Conservation (phyloP, 2,329 filamentous ascomycete genomes). For the Alternaria gaisen region DNA sequence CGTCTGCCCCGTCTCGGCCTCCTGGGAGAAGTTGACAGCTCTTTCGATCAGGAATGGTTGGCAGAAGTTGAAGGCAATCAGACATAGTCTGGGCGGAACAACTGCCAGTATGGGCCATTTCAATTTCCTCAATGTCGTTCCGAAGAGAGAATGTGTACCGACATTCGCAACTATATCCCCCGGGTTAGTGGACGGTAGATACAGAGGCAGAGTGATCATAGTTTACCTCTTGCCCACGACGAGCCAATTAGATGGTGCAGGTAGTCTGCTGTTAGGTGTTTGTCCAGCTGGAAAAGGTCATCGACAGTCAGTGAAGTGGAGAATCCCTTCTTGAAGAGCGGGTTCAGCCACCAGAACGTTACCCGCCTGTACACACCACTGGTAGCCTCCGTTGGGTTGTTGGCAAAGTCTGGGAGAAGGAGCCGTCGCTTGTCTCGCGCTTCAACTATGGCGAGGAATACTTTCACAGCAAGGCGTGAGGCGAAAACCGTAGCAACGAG, state of each 20-base stretch:
- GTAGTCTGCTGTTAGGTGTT: slow-evolving; percentile 54
- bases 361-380: slow-evolving; percentile 60
- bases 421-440: slow-evolving; percentile 56
- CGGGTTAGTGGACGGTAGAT: slow-evolving; percentile 5
- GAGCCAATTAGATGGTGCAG: slow-evolving; percentile 51
- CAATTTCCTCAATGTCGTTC: slow-evolving; percentile 35
- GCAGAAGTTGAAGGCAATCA: slow-evolving; percentile 51
- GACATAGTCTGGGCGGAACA: slow-evolving; percentile 37
- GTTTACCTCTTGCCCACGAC: slow-evolving; percentile 54
- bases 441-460: slow-evolving; percentile 57
- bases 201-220: neutral
- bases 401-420: slow-evolving; percentile 50
- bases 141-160: slow-evolving; percentile 37
- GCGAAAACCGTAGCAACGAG: slow-evolving; percentile 56
- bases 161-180: slow-evolving; percentile 21
- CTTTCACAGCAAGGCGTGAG: slow-evolving; percentile 54
- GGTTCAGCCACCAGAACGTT: slow-evolving; percentile 65
- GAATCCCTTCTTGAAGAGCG: slow-evolving; percentile 61
- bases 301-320: slow-evolving; percentile 54
- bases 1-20: slow-evolving; percentile 23
- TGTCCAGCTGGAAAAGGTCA: slow-evolving; percentile 58
- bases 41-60: slow-evolving; percentile 49
- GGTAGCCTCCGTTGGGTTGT: slow-evolving; percentile 61
- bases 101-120: slow-evolving; percentile 45
- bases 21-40: slow-evolving; percentile 40